Evolutionary conservation across 192 early-diverging fungal genomes (phyloP).

Genomic region (Cetraspora pellucida): DNA sequence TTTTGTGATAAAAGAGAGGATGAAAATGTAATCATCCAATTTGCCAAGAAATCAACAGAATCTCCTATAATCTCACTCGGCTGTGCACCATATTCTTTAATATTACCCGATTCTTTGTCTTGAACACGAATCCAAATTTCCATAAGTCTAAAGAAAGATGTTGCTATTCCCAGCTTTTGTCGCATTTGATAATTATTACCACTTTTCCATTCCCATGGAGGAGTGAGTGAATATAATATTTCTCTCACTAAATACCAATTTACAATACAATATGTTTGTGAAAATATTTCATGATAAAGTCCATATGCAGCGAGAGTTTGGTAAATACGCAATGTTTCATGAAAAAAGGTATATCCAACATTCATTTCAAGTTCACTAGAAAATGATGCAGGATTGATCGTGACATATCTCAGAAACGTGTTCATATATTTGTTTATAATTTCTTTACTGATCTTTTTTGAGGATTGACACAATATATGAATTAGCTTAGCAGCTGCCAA

Average conservation of each 20-base stretch:
- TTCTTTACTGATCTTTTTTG: constrained; percentile 44
- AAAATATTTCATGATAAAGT: constrained; percentile 41
- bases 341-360: constrained; percentile 42
- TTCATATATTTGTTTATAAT: constrained; percentile 48
- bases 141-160: constrained; percentile 19
- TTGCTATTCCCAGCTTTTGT: constrained; percentile 22
- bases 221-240: constrained; percentile 12
- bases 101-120: background rate
- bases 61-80: constrained; percentile 31
- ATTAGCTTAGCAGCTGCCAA: constrained; percentile 42
- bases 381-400: constrained; percentile 40
- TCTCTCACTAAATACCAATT: constrained; percentile 1
- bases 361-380: constrained; percentile 1
- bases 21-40: background rate
- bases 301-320: constrained; percentile 53
- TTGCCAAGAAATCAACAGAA: constrained; percentile 14
- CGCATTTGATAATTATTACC: background rate
- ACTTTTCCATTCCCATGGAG: constrained; percentile 27
- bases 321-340: constrained; percentile 48
- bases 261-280: constrained; percentile 15
- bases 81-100: background rate
- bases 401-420: constrained; percentile 49
- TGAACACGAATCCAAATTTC: constrained; percentile 19
- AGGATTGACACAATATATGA: constrained; percentile 44
- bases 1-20: background rate